A percentile compares a stretch with the other conserved stretches of the same genome.
Evolutionary conservation across 164 flowering plant genomes (phyloP).

Genomic region (Chimonanthus salicifolius): DNA sequence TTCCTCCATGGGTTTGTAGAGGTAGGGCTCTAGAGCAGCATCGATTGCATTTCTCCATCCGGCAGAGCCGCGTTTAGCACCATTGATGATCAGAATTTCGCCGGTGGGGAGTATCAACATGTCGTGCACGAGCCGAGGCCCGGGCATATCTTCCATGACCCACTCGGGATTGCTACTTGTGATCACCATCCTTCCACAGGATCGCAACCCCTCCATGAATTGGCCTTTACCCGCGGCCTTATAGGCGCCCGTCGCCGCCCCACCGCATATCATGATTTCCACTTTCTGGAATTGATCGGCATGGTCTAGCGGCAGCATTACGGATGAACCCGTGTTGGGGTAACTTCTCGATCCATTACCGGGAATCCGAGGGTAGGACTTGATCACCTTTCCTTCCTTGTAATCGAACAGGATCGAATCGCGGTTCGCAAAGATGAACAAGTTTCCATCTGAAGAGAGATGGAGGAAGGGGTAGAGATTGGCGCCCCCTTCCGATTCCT

Average conservation of each 20-base stretch:
- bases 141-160: constrained; percentile 71
- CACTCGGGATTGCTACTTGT: constrained; percentile 41
- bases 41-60: constrained; percentile 46
- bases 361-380: constrained; percentile 55
- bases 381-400: constrained; percentile 31
- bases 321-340: constrained; percentile 69
- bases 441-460: constrained; percentile 57
- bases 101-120: constrained; percentile 69
- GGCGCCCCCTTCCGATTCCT: constrained; percentile 25
- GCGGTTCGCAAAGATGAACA: constrained; percentile 67
- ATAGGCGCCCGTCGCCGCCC: constrained; percentile 41
- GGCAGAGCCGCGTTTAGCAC: constrained; percentile 46
- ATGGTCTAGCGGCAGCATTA: constrained; percentile 58
- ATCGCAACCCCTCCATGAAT: constrained; percentile 28
- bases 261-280: constrained; percentile 79
- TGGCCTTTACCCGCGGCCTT: constrained; percentile 31
- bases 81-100: constrained; percentile 53
- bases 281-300: constrained; percentile 30
- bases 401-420: constrained; percentile 61
- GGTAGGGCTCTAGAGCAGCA: constrained; percentile 43
- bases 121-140: constrained; percentile 47
- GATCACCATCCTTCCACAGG: constrained; percentile 69
- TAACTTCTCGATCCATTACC: constrained; percentile 55
- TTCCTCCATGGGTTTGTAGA: constrained; percentile 42
- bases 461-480: constrained; percentile 74